Conservation (phyloP, 1,139 yeast genomes). For the Taphrina populina region DNA sequence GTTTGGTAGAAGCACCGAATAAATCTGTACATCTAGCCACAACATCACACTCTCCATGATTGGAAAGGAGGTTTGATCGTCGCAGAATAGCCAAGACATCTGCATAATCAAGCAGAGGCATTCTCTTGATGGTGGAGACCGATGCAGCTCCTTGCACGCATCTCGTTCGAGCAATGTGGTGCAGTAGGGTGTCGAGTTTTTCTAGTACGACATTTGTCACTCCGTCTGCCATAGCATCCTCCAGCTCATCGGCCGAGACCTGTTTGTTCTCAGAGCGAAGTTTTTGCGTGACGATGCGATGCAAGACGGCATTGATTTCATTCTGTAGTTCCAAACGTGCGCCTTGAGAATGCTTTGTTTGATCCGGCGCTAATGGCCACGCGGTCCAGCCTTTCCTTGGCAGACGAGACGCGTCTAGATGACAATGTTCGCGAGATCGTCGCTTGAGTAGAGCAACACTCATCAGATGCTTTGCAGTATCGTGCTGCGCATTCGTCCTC, state of each 20-base stretch:
- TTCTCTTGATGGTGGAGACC: not conserved
- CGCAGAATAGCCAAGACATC: not conserved
- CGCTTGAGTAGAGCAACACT: slow-evolving; percentile 3
- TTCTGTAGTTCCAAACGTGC: not conserved
- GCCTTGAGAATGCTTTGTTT: not conserved
- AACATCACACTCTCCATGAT: not conserved
- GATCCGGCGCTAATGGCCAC: slow-evolving; percentile 5
- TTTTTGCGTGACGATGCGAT: not conserved
- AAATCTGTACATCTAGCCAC: not conserved
- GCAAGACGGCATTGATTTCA: slow-evolving; percentile 3
- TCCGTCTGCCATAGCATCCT: not conserved
- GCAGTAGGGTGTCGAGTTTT: not conserved
- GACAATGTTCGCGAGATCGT: too few relatives aligned
- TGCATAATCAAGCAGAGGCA: not conserved
- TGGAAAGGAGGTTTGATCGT: not conserved
- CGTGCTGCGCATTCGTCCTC: slow-evolving; percentile 3
- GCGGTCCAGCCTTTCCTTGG: slow-evolving; percentile 10
- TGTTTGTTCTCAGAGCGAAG: not conserved
- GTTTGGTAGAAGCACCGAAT: not conserved
- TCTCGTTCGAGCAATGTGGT: not conserved
- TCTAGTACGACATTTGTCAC: not conserved
- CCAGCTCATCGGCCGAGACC: slow-evolving; percentile 6
- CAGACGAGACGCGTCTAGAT: too few relatives aligned
- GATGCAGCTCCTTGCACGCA: not conserved
- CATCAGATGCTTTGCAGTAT: slow-evolving; percentile 9